Evolutionary conservation across 1,139 yeast genomes (phyloP).

Genomic region (Sugiyamaella paludigena): DNA sequence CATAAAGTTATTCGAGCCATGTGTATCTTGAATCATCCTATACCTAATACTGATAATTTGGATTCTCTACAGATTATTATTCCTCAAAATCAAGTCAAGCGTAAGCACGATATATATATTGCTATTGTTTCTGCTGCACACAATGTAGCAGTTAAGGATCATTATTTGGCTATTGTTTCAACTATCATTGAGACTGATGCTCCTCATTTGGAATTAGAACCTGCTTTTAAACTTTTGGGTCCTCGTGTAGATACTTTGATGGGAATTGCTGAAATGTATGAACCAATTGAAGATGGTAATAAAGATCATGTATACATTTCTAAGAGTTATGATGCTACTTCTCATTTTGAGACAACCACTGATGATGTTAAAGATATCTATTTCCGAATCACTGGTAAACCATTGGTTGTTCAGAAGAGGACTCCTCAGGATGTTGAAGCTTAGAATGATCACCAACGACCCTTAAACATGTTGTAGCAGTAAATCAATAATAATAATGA

Average conservation of each 20-base stretch:
- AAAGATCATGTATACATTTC: constrained; percentile 78
- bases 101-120: constrained; percentile 91
- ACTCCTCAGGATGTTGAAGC: constrained; percentile 12
- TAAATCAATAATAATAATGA: background rate
- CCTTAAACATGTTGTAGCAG: background rate
- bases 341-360: constrained; percentile 94
- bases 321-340: constrained; percentile 87
- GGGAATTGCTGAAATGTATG: constrained; percentile 92
- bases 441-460: background rate
- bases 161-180: constrained; percentile 89
- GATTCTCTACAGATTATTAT: constrained; percentile 93
- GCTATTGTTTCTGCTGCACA: constrained; percentile 90
- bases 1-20: constrained; percentile 90
- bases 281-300: constrained; percentile 81
- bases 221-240: constrained; percentile 91
- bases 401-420: constrained; percentile 78
- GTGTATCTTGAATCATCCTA: constrained; percentile 87
- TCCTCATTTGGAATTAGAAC: constrained; percentile 89
- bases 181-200: constrained; percentile 92
- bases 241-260: constrained; percentile 76
- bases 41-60: constrained; percentile 75
- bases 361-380: constrained; percentile 95
- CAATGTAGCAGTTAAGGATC: constrained; percentile 87
- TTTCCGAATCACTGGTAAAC: constrained; percentile 88
- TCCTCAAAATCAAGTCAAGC: constrained; percentile 92